Base-by-base conservation (phyloP, 2,329 filamentous ascomycete species). In the Trichoderma atrobrunneum region DNA sequence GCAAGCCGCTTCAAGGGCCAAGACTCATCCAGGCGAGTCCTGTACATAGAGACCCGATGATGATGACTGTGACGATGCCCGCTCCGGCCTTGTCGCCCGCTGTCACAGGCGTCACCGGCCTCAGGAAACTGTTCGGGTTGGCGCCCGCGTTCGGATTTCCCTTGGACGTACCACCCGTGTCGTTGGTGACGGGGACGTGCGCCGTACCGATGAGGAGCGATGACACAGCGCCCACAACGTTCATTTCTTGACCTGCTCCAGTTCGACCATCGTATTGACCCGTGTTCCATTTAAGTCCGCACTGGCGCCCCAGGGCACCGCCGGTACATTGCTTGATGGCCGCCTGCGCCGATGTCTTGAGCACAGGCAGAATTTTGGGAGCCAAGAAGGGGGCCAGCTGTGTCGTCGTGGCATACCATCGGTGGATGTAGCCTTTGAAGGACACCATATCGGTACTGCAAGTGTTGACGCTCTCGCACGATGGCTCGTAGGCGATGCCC, bases 401-500 rank as follows among this genome's bases (percentile, higher is more conserved):
- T 3, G 85, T 84, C 3, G 85, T 84, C 57, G 84, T 81, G 8
- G 86, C 85, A 75, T 90, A 84, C 86, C 87, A 89, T 26, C 86
- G 84, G 43, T 87, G 83, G 26, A 91, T 80, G 64, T 89, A 86
- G 16, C 88, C 89, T 76, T 91, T 91, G 84, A 90, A 91, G 7
- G 87, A 86, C 72, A 86, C 81, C 81, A 91, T 89, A 75, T 92
- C 91, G 57, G 85, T 85, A 74, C 88, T 88, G 81, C 91, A 93
- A 4, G 82, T 87, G 39, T 76, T 77, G 7, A 82, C 81, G 56
- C 77, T 76, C 75, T 92, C 89, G 80, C 91, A 93, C 7, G 88
- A 85, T 21, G 86, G 80, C 78, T 93, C 91, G 59, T 84, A 85
- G 77, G 91, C 87, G 75, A 91, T 84, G 63, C 85, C 84, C 36